Percentiles rank a stretch among this genome's conserved stretches.
phyloP scores from a whole-genome alignment of 768 basidiomycete genomes.

The Favolaschia claudopus region DNA sequence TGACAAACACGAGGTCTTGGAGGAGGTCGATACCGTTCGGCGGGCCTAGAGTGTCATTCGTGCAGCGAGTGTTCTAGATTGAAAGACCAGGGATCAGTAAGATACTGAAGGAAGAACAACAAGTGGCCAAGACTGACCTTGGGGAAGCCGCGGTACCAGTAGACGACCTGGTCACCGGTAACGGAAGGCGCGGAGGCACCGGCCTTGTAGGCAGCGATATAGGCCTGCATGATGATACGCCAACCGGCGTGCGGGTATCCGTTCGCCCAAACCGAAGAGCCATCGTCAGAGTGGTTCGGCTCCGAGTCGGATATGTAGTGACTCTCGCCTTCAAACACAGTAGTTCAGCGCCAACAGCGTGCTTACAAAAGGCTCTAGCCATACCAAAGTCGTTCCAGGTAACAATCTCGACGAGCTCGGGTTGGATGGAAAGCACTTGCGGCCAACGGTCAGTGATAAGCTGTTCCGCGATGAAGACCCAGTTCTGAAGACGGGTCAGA shows the following conservation, averaged over 20 bases:
- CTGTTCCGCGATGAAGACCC: constrained; percentile 28
- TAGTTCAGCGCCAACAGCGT: not conserved
- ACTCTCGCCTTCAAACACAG: constrained; percentile 43
- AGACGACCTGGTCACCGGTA: constrained; percentile 26
- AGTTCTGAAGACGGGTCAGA: no score
- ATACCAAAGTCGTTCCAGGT: constrained; percentile 55
- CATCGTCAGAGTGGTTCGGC: constrained; percentile 26
- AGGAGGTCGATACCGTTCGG: constrained; percentile 19
- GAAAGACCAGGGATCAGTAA: not conserved
- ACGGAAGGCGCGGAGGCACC: constrained; percentile 22
- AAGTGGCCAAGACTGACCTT: no score
- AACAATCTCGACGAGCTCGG: constrained; percentile 34
- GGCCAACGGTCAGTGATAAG: constrained; percentile 33
- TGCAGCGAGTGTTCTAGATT: not conserved
- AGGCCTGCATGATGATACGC: constrained; percentile 28
- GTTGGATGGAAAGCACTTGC: constrained; percentile 24
- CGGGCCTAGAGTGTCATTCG: constrained; percentile 16
- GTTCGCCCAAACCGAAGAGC: constrained; percentile 27
- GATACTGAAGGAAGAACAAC: not conserved
- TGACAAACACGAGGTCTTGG: constrained; percentile 15
- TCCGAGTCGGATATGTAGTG: constrained; percentile 39
- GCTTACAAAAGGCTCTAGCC: not conserved
- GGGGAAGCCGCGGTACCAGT: constrained; percentile 30
- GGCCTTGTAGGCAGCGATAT: constrained; percentile 27
- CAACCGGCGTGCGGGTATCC: constrained; percentile 27